Conservation (phyloP, 805 yeast genomes). For the Danielozyma ontarioensis region DNA sequence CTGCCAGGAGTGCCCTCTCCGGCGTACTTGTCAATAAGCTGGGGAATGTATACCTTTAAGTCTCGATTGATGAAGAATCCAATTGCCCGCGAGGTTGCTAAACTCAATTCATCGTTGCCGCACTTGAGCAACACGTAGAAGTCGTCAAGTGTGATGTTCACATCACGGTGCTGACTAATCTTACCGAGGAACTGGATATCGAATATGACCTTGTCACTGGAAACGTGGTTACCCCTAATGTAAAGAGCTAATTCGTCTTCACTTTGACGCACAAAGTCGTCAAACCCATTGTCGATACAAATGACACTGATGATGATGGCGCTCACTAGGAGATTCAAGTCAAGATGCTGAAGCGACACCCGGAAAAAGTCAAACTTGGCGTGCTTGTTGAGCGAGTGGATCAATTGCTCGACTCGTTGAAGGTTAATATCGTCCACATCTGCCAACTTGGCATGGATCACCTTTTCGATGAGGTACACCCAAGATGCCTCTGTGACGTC, state of each 20-base stretch:
- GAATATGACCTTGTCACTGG: slow-evolving; percentile 19
- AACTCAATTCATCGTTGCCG: slow-evolving; percentile 30
- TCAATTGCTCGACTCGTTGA: slow-evolving; percentile 11
- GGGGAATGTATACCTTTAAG: slow-evolving; percentile 30
- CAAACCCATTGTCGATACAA: slow-evolving; percentile 14
- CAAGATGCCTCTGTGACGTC: slow-evolving; percentile 5
- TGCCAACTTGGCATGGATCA: slow-evolving; percentile 11
- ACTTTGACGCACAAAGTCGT: slow-evolving; percentile 9
- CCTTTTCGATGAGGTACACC: slow-evolving; percentile 5
- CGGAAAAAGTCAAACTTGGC: slow-evolving; percentile 4
- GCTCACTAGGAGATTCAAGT: slow-evolving; percentile 16
- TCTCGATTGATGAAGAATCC: slow-evolving; percentile 45
- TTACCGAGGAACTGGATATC: slow-evolving; percentile 45
- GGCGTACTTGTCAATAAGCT: slow-evolving; percentile 25
- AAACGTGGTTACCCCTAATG: slow-evolving; percentile 11
- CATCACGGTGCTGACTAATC: slow-evolving; percentile 22
- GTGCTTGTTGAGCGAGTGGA: slow-evolving; percentile 1
- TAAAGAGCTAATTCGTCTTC: slow-evolving; percentile 25
- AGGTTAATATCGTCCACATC: slow-evolving; percentile 14
- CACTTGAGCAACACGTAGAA: slow-evolving; percentile 27
- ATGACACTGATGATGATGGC: slow-evolving; percentile 28
- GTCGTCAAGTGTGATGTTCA: slow-evolving; percentile 24
- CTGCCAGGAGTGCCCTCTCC: slow-evolving; percentile 5
- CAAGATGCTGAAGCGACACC: slow-evolving; percentile 6
- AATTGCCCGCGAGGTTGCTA: slow-evolving; percentile 48